These are phyloP conservation scores for Cytidiella melzeri DNA, from an alignment of 768 basidiomycete species.

Conservation along the genomic window DNA sequence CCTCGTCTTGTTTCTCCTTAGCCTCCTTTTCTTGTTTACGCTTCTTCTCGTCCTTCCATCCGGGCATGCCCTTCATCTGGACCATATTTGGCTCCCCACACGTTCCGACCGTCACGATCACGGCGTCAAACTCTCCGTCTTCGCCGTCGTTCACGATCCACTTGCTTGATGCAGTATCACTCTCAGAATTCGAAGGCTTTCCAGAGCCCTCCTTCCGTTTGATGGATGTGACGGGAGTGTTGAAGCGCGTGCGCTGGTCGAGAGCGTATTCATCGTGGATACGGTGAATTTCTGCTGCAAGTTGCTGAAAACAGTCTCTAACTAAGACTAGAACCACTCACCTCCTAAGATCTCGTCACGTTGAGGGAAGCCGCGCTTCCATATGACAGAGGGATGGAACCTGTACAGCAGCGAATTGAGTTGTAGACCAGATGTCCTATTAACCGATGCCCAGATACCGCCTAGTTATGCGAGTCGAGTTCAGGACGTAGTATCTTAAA, in stretches of 20 bases:
- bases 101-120: slow-evolving; percentile 44
- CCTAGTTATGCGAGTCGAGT: slow-evolving; percentile 24
- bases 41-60: slow-evolving; percentile 15
- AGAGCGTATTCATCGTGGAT: slow-evolving; percentile 47
- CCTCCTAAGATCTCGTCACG: slow-evolving; percentile 45
- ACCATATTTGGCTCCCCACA: slow-evolving; percentile 43
- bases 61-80: slow-evolving; percentile 38
- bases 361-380: slow-evolving; percentile 39
- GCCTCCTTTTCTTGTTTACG: slow-evolving; percentile 8
- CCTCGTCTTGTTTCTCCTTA: slow-evolving; percentile 6
- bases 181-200: slow-evolving; percentile 6
- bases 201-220: slow-evolving; percentile 18
- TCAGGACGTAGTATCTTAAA: slow-evolving; percentile 17
- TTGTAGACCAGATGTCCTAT: slow-evolving; percentile 44
- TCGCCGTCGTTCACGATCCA: slow-evolving; percentile 44
- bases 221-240: slow-evolving; percentile 36
- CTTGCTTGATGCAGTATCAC: slow-evolving; percentile 17
- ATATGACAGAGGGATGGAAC: slow-evolving; percentile 41
- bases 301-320: neutral
- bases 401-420: slow-evolving; percentile 46
- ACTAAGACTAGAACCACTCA: slow-evolving; percentile 12
- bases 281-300: slow-evolving; percentile 28
- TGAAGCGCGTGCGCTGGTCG: slow-evolving; percentile 38
- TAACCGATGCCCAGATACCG: slow-evolving; percentile 48
- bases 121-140: slow-evolving; percentile 44